Evolutionary conservation across 257 asterid genomes (phyloP).

Genomic region (Haberlea rhodopensis): DNA sequence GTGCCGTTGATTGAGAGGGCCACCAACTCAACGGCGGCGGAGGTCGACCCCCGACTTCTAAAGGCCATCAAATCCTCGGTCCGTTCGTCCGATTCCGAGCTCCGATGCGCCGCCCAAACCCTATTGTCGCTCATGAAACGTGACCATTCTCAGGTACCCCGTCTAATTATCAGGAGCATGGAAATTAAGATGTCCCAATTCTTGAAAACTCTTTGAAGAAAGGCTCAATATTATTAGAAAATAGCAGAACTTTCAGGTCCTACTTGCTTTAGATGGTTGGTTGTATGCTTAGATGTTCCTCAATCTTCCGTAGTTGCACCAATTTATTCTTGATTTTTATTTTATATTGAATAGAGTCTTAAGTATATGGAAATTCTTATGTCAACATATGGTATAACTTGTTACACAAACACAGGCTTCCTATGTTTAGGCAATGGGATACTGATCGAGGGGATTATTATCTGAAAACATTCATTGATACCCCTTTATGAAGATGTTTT

Average conservation of each 20-base stretch:
- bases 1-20: conserved; percentile 58
- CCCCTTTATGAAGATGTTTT: conserved; percentile 10
- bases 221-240: too few relatives aligned
- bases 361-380: too few relatives aligned
- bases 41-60: conserved; percentile 78
- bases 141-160: conserved; percentile 77
- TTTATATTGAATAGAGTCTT: too few relatives aligned
- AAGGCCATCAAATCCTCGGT: conserved; percentile 79
- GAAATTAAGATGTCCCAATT: neutral
- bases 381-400: neutral
- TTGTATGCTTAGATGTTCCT: neutral
- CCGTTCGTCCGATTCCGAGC: conserved; percentile 78
- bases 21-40: conserved; percentile 65
- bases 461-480: neutral
- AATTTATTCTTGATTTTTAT: neutral
- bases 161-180: neutral
- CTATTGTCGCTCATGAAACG: conserved; percentile 79
- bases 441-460: too few relatives aligned
- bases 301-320: neutral
- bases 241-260: too few relatives aligned
- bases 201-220: neutral
- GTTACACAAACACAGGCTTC: neutral
- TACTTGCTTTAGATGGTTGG: neutral
- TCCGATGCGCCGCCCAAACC: conserved; percentile 75
- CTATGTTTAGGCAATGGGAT: too few relatives aligned